Base-by-base conservation (phyloP, 2,329 filamentous ascomycete genomes). In the Claviceps digitariae region DNA sequence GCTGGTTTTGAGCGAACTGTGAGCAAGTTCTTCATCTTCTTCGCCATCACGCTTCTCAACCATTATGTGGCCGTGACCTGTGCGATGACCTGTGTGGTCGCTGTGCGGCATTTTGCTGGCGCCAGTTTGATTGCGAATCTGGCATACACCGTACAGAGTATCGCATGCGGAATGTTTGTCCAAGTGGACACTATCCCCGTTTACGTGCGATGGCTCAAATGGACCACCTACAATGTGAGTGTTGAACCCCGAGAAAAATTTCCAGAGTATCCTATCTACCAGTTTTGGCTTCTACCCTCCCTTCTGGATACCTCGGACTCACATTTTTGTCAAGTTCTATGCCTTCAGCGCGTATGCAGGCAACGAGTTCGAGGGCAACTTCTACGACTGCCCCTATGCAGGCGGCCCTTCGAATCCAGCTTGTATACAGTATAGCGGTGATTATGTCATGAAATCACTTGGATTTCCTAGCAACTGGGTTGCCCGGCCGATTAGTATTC, bases 201-300 rank as follows among this genome's bases (percentile, higher is more conserved):
- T 1, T 90, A 89, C 60, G 79, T 88, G n/a, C 75, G 85, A 53
- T 90, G 86, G 86, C 70, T 86, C 1, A 90, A 88, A 62, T 85
- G 81, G 72, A 74, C 75, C 5, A 54, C 57, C 25, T 59, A 55
- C 46, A 56, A 54, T 40, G 57, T 57, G 31, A 54, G 54, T 21
- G n/a, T 31, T 10, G 10, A 34, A 12, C 31, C 10, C 7, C 31
- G 9, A 29, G 27, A 29, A 5, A 29, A n/a, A n/a, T n/a, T n/a
- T n/a, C n/a, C n/a, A n/a, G n/a, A n/a, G n/a, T n/a, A n/a, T n/a
- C n/a, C n/a, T n/a, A n/a, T n/a, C n/a, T n/a, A n/a, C n/a, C n/a
- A n/a, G n/a, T n/a, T n/a, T n/a, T n/a, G n/a, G n/a, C n/a, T n/a
- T n/a, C n/a, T n/a, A n/a, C n/a, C n/a, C n/a, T n/a, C n/a, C n/a